Percentiles rank a stretch among this genome's conserved stretches.
Evolutionary conservation across 164 flowering plant genomes (phyloP).

Genomic region (Dillenia turbinata): DNA sequence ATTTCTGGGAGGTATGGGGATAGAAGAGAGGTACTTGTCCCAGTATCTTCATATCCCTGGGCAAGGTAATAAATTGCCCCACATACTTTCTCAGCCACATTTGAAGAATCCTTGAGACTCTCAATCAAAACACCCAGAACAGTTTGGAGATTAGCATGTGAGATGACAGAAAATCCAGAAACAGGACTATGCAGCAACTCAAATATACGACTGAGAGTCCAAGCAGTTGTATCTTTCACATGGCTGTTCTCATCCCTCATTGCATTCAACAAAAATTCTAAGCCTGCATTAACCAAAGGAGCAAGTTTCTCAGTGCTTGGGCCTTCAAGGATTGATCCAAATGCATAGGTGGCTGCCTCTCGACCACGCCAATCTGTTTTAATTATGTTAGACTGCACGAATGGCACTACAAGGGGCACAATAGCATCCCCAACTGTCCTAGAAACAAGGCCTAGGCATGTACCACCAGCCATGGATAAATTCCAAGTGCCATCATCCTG

Average conservation of each 20-base stretch:
- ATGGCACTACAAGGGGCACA: constrained; percentile 78
- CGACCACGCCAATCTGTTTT: constrained; percentile 72
- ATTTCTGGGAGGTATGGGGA: constrained; percentile 51
- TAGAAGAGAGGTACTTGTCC: constrained; percentile 40
- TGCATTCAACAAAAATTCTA: constrained; percentile 62
- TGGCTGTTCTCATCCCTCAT: constrained; percentile 65
- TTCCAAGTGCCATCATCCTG: constrained; percentile 81
- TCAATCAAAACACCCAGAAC: constrained; percentile 56
- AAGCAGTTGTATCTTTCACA: constrained; percentile 82
- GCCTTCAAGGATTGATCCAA: constrained; percentile 85
- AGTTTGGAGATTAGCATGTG: constrained; percentile 42
- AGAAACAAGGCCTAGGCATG: constrained; percentile 77
- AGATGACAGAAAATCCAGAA: constrained; percentile 53
- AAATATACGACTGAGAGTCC: constrained; percentile 78
- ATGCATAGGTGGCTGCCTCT: constrained; percentile 80
- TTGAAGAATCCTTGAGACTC: constrained; percentile 61
- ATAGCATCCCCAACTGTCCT: constrained; percentile 72
- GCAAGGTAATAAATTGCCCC: constrained; percentile 83
- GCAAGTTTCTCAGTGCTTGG: constrained; percentile 58
- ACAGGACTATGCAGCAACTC: constrained; percentile 63
- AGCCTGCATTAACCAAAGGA: constrained; percentile 57
- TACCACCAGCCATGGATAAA: constrained; percentile 84
- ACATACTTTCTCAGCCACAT: constrained; percentile 80
- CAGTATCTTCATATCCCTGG: constrained; percentile 71
- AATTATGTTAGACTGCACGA: constrained; percentile 61